A percentile compares a stretch with the other conserved stretches of the same genome.
Evolutionary conservation across 106 monocot genomes (phyloP).

Genomic region (Dactylorhiza incarnata): DNA sequence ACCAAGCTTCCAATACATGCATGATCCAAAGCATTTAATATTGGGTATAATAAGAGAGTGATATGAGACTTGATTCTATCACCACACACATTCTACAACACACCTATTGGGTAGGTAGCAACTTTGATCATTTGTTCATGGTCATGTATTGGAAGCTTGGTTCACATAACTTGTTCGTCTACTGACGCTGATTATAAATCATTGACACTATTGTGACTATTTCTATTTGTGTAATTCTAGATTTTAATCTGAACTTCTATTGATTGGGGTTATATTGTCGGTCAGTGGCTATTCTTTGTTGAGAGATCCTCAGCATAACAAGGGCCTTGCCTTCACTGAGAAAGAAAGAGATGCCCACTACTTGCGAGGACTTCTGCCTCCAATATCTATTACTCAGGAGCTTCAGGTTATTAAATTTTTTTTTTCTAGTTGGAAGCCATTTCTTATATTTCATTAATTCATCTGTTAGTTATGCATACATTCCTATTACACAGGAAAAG

Average conservation of each 20-base stretch:
- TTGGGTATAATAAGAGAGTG: no score
- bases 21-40: no score
- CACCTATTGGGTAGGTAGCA: no score
- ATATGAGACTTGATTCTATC: no score
- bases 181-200: no score
- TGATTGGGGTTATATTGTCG: background rate
- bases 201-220: background rate
- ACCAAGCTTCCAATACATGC: no score
- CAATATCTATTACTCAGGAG: conserved; percentile 39
- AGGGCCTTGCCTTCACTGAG: conserved; percentile 74
- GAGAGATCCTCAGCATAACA: conserved; percentile 82
- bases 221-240: background rate
- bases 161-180: no score
- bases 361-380: conserved; percentile 69
- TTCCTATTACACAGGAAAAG: conserved; percentile 39
- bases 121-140: no score
- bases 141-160: no score
- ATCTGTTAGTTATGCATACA: background rate
- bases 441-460: background rate
- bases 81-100: no score
- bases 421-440: background rate
- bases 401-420: conserved; percentile 45
- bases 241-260: background rate
- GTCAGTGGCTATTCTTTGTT: conserved; percentile 61
- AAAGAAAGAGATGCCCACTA: conserved; percentile 79